Evolutionary conservation across 805 yeast species (phyloP).

Genomic region (Saccharomycopsis schoenii): DNA sequence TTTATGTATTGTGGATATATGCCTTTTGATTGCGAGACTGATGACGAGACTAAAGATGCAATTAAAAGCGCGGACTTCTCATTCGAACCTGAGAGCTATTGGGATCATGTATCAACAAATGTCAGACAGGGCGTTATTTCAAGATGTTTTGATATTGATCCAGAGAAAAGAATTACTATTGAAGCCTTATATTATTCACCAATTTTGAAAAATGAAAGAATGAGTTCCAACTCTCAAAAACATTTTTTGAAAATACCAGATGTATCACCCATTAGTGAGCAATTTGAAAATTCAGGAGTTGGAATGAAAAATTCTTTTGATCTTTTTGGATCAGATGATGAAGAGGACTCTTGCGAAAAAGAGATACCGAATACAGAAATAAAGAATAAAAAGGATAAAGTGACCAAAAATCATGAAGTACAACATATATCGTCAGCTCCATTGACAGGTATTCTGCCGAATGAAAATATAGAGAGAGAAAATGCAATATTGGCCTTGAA

Average conservation of each 20-base stretch:
- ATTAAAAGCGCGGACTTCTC: conserved; percentile 47
- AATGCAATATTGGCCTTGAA: not conserved
- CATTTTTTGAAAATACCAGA: not conserved
- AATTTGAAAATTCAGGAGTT: not conserved
- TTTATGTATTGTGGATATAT: conserved; percentile 65
- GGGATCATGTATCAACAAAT: conserved; percentile 40
- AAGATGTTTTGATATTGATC: conserved; percentile 40
- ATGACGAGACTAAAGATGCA: conserved; percentile 56
- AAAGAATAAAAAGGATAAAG: not conserved
- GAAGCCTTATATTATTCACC: conserved; percentile 24
- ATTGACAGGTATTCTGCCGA: not conserved
- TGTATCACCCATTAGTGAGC: not conserved
- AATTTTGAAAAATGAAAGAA: not conserved
- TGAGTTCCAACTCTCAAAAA: not conserved
- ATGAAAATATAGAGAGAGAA: not conserved
- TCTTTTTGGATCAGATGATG: conserved; percentile 1
- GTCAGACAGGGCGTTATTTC: conserved; percentile 47
- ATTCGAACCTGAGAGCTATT: conserved; percentile 52
- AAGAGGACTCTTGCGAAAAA: conserved; percentile 1
- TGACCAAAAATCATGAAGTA: not conserved
- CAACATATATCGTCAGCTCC: not conserved
- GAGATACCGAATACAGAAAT: conserved; percentile 4
- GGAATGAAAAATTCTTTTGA: not conserved
- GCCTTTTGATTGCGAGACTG: conserved; percentile 69
- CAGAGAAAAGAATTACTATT: conserved; percentile 37